Conservation (phyloP, 2,329 filamentous ascomycete genomes). For the Thielaviopsis euricoi region DNA sequence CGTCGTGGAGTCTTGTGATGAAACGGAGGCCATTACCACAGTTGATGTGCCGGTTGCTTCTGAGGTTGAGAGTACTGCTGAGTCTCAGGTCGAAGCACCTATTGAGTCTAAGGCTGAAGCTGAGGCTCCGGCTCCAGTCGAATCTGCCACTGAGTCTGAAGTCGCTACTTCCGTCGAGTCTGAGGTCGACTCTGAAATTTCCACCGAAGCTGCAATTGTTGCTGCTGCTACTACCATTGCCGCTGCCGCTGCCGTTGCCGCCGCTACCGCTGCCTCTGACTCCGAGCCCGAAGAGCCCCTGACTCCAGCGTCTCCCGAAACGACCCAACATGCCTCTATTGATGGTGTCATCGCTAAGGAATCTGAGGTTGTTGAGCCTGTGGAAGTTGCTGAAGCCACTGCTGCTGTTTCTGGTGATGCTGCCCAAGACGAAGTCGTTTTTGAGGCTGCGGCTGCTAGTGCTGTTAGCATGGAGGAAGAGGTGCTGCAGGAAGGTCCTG, state of each 20-base stretch:
- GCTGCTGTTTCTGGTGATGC: too few species aligned
- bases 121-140: background rate
- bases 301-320: background rate
- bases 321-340: background rate
- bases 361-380: background rate
- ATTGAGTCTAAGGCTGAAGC: background rate
- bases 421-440: background rate
- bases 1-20: background rate
- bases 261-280: background rate
- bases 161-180: background rate
- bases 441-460: background rate
- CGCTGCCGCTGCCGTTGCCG: background rate
- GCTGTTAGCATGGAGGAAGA: background rate
- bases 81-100: background rate
- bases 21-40: background rate
- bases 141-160: background rate
- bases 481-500: background rate
- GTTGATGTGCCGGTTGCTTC: background rate
- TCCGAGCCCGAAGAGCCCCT: conserved; percentile 1
- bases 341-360: background rate
- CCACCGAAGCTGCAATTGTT: background rate
- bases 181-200: background rate
- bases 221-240: background rate
- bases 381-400: background rate
- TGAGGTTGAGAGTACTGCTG: background rate